These are phyloP conservation scores for Diaporthe capsici DNA, from an alignment of 2,329 filamentous ascomycete genomes.

Conservation along the genomic window DNA sequence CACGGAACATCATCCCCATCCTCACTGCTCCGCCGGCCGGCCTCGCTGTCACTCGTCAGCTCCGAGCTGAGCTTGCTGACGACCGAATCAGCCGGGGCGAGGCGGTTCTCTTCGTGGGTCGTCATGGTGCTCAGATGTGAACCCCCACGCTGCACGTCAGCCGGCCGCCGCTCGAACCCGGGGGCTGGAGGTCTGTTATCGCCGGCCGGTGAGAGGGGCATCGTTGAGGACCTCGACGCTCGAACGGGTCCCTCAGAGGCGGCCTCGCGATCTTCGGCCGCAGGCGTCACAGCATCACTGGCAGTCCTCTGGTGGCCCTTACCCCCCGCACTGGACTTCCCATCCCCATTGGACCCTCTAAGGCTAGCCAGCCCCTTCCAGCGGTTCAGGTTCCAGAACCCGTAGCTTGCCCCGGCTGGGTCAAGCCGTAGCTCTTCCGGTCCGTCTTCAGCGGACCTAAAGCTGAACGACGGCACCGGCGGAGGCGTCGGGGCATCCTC, in stretches of 20 bases:
- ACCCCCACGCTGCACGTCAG: slow-evolving; percentile 35
- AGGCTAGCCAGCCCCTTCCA: slow-evolving; percentile 63
- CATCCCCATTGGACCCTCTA: slow-evolving; percentile 46
- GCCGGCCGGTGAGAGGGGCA: slow-evolving; percentile 39
- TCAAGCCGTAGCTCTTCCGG: slow-evolving; percentile 55
- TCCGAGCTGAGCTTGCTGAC: slow-evolving; percentile 73
- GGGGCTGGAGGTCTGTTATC: slow-evolving; percentile 39
- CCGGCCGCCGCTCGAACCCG: slow-evolving; percentile 34
- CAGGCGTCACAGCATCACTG: slow-evolving; percentile 32
- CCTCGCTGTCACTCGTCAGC: slow-evolving; percentile 56
- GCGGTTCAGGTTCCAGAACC: slow-evolving; percentile 71
- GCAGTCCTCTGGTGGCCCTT: slow-evolving; percentile 39
- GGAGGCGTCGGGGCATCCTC: slow-evolving; percentile 53
- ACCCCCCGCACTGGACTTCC: neutral
- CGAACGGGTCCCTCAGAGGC: neutral
- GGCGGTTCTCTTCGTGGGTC: slow-evolving; percentile 40
- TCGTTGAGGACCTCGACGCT: slow-evolving; percentile 29
- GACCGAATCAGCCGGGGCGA: slow-evolving; percentile 56
- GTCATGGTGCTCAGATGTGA: slow-evolving; percentile 40
- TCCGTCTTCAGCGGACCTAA: slow-evolving; percentile 57
- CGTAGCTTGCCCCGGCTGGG: slow-evolving; percentile 56
- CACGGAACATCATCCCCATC: slow-evolving; percentile 66
- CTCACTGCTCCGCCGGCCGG: slow-evolving; percentile 47
- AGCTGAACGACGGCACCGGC: slow-evolving; percentile 70
- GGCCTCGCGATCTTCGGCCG: slow-evolving; percentile 33